Conservation (phyloP, 257 asterid species). For the Primulina huaijiensis region DNA sequence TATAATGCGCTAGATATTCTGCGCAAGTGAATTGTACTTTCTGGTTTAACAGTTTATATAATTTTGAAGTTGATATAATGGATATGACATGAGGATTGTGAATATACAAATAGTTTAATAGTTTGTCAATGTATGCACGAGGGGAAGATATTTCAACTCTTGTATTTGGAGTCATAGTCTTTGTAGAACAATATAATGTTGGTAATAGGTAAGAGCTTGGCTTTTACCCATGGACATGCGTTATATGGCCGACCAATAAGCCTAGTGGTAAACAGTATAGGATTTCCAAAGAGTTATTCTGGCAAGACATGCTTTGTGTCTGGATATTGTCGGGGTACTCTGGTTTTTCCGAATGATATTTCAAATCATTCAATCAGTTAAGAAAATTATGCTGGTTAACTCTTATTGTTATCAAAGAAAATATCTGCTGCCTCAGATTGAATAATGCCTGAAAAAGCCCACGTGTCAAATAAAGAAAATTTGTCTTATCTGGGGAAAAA, state of each 20-base stretch:
- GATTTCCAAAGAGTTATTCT: background rate
- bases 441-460: too few relatives aligned
- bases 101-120: background rate
- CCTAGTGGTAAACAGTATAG: background rate
- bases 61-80: background rate
- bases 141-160: background rate
- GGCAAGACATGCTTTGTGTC: background rate
- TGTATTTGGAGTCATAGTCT: background rate
- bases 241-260: background rate
- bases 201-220: background rate
- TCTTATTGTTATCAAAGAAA: too few relatives aligned
- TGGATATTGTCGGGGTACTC: background rate
- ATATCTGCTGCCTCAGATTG: background rate
- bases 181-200: background rate
- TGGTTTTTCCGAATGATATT: background rate
- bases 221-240: background rate
- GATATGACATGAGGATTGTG: background rate
- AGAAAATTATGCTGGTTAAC: background rate
- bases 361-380: background rate
- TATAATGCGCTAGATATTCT: background rate
- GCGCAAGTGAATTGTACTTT: background rate
- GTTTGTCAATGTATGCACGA: background rate
- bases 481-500: background rate
- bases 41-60: background rate
- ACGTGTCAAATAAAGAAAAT: too few relatives aligned